A percentile compares a stretch with the other conserved stretches of the same genome.
Conservation (phyloP, 2,329 filamentous ascomycete genomes). For the Capronia americana region DNA sequence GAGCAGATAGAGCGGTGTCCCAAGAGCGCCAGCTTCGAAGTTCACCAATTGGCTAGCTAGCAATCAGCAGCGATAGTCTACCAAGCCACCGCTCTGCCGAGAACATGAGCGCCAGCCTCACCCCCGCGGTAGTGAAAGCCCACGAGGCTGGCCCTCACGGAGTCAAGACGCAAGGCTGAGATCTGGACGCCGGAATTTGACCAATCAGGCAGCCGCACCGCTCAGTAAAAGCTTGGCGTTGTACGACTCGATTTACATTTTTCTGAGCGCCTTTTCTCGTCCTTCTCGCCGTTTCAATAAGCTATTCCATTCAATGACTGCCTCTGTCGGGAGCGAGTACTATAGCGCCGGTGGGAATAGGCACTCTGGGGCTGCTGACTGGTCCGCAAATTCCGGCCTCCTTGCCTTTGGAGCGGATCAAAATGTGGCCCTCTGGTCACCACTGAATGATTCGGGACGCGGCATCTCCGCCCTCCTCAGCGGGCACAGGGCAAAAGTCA, state of each 20-base stretch:
- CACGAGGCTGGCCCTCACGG: neutral
- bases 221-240: neutral
- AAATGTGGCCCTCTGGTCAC: slow-evolving; percentile 88
- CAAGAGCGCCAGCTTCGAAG: too few relatives aligned
- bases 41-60: too few relatives aligned
- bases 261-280: neutral
- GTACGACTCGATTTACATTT: neutral
- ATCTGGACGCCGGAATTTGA: neutral
- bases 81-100: too few relatives aligned
- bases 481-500: slow-evolving; percentile 81
- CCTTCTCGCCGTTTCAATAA: neutral
- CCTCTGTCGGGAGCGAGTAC: slow-evolving; percentile 49
- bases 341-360: slow-evolving; percentile 86
- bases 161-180: neutral
- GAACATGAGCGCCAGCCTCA: neutral
- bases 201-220: neutral
- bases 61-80: too few relatives aligned
- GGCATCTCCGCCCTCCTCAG: slow-evolving; percentile 73
- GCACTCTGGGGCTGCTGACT: slow-evolving; percentile 88
- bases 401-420: slow-evolving; percentile 89
- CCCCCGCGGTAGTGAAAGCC: too few relatives aligned
- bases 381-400: slow-evolving; percentile 71
- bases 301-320: neutral
- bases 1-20: too few relatives aligned
- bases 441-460: slow-evolving; percentile 48